These are phyloP conservation scores for Ligustrum vulgare DNA, from an alignment of 257 asterid genomes.

Conservation along the genomic window DNA sequence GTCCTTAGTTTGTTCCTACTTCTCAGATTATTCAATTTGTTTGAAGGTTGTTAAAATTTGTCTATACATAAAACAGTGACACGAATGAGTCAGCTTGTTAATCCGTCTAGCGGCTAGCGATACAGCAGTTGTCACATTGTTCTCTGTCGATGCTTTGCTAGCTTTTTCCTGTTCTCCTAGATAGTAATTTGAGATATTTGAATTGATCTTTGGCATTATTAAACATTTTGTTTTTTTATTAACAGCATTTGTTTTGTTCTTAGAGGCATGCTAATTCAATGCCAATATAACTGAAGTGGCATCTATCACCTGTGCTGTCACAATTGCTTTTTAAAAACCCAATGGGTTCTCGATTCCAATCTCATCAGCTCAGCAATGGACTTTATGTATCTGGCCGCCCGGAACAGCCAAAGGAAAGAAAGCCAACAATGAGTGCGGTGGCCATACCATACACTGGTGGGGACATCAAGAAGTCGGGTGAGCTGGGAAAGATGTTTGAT, in stretches of 20 bases:
- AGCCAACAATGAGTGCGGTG: slow-evolving; percentile 72
- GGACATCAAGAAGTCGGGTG: slow-evolving; percentile 89
- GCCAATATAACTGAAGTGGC: slow-evolving; percentile 20
- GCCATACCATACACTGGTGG: slow-evolving; percentile 96
- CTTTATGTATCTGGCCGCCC: slow-evolving; percentile 89
- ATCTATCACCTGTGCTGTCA: slow-evolving; percentile 18
- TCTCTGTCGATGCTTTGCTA: slow-evolving; percentile 5
- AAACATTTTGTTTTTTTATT: slow-evolving; percentile 28
- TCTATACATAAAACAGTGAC: slow-evolving; percentile 10
- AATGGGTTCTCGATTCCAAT: slow-evolving; percentile 94
- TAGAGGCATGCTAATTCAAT: slow-evolving; percentile 28
- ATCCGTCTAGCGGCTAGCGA: slow-evolving; percentile 4
- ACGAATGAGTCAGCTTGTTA: not conserved
- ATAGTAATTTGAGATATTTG: slow-evolving; percentile 6
- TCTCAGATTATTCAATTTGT: not conserved
- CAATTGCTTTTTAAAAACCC: slow-evolving; percentile 25
- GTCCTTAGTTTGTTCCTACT: not conserved
- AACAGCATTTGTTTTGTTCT: slow-evolving; percentile 22
- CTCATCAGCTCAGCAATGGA: slow-evolving; percentile 94
- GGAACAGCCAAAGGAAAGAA: slow-evolving; percentile 80
- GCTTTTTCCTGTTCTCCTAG: slow-evolving; percentile 8
- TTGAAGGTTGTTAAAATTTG: slow-evolving; percentile 9
- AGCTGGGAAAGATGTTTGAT: slow-evolving; percentile 91
- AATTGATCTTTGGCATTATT: slow-evolving; percentile 13
- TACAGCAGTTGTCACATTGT: not conserved